Percentiles rank a stretch among this genome's conserved stretches.
Evolutionary conservation across 192 early-diverging fungal genomes (phyloP).

Genomic region (Cetraspora pellucida): DNA sequence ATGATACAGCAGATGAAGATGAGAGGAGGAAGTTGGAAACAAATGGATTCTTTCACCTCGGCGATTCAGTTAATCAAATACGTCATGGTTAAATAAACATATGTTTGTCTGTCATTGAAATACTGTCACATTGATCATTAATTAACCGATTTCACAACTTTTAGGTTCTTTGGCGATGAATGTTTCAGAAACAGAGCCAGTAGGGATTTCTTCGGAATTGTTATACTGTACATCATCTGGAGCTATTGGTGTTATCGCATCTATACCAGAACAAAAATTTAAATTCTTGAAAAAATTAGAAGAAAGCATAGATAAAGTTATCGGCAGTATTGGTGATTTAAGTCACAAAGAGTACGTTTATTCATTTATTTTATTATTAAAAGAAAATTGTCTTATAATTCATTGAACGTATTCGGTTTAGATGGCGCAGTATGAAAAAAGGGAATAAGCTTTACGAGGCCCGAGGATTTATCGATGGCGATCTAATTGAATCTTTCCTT

Average conservation of each 20-base stretch:
- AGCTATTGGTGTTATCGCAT: slow-evolving; percentile 74
- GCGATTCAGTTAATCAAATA: slow-evolving; percentile 81
- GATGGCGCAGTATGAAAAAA: slow-evolving; percentile 68
- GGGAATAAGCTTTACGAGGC: slow-evolving; percentile 49
- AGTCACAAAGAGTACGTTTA: slow-evolving; percentile 56
- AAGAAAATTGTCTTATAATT: not conserved
- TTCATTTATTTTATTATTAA: not conserved
- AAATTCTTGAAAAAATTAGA: slow-evolving; percentile 65
- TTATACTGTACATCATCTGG: slow-evolving; percentile 82
- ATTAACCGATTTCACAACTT: not conserved
- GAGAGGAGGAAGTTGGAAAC: slow-evolving; percentile 57
- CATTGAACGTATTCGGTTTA: slow-evolving; percentile 4
- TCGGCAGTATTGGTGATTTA: slow-evolving; percentile 62
- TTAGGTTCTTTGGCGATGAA: slow-evolving; percentile 79
- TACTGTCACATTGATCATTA: not conserved
- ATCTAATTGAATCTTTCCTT: slow-evolving; percentile 85
- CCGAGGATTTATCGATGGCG: slow-evolving; percentile 83
- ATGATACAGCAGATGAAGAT: slow-evolving; percentile 54
- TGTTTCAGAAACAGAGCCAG: slow-evolving; percentile 60
- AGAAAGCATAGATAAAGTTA: slow-evolving; percentile 58
- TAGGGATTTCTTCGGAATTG: slow-evolving; percentile 52
- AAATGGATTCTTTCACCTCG: slow-evolving; percentile 75
- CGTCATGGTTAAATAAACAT: slow-evolving; percentile 58
- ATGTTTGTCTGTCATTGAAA: not conserved
- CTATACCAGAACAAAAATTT: slow-evolving; percentile 61